Base-by-base conservation (phyloP, 495 filamentous ascomycete species). In the Copromyces sp. region DNA sequence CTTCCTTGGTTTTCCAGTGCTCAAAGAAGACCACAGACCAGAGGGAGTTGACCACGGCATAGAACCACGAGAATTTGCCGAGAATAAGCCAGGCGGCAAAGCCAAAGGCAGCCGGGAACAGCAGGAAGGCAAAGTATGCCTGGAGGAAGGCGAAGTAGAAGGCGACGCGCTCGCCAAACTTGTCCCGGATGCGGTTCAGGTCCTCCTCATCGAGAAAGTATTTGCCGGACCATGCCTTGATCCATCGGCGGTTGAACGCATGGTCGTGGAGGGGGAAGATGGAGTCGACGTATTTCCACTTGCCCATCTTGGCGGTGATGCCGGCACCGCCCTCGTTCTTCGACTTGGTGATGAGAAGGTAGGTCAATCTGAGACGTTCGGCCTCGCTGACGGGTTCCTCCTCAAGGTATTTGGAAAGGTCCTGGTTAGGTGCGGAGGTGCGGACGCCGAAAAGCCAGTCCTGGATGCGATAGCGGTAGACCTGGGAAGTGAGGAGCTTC, bases 61-160 rank as follows among this genome's bases (percentile, higher is more conserved):
- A 99, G 45, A 94, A 82, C 73, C 89, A 87, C 4, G 95, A 98
- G 81, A 91, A 99, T 53, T 90, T 86, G 3, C 94, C 93, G 3
- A 99, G 85, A 16, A 98, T 75, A 39, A 95, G 78, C 92, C 93
- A 98, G 39, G 92, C 89, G 3, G 87, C 89, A 72, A 91, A 87
- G 5, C 96, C 95, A 79, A 97, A 92, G 16, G 86, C 85, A 3
- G 95, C 96, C 0, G 94, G 95, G 74, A 95, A 93, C 11, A 93
- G 80, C 38, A 97, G 83, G 78, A 97, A 97, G 42, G 86, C 83
- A 78, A 97, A 96, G 81, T 99, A 99, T 0, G 91, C 90, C 83
- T 97, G 94, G 70, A 97, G 84, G 80, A 99, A 99, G 3, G 96
- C 91, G 78, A 99, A 99, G 82, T 99, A 99, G 77, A 94, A 98